These are phyloP conservation scores for Colletotrichum sp. DNA, from an alignment of 2,329 filamentous ascomycete genomes.

Conservation along the genomic window DNA sequence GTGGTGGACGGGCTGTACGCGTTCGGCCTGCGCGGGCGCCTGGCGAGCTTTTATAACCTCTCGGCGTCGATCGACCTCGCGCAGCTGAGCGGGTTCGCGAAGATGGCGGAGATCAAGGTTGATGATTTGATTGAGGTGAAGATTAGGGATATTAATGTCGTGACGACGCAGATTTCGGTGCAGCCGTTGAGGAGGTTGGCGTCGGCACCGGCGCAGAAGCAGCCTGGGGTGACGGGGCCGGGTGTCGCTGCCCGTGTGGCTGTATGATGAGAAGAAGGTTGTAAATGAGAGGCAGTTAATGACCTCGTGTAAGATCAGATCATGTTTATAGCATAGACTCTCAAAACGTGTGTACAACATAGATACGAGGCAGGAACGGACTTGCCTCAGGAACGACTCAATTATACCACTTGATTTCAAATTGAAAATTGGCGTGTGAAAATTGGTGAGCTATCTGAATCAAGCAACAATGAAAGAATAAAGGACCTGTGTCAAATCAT, in stretches of 20 bases:
- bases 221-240: not conserved
- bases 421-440: not conserved
- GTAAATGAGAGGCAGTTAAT: not conserved
- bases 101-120: slow-evolving; percentile 46
- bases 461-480: no score
- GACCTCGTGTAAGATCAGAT: not conserved
- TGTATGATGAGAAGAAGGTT: not conserved
- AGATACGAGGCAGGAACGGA: not conserved
- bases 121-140: slow-evolving; percentile 63
- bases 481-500: no score
- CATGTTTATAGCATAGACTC: not conserved
- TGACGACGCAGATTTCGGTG: slow-evolving; percentile 8
- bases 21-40: slow-evolving; percentile 41
- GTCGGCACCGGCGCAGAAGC: not conserved
- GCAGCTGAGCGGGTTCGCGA: slow-evolving; percentile 39
- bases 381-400: not conserved
- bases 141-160: slow-evolving; percentile 57
- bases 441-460: not conserved
- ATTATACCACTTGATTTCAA: not conserved
- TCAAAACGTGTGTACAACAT: not conserved
- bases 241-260: not conserved
- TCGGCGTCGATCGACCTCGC: slow-evolving; percentile 44
- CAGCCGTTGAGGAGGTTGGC: not conserved
- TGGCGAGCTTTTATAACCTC: slow-evolving; percentile 55
- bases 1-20: slow-evolving; percentile 44